These are phyloP conservation scores for Sporopachydermia cereana DNA, from an alignment of 1,139 yeast genomes.

Conservation along the genomic window DNA sequence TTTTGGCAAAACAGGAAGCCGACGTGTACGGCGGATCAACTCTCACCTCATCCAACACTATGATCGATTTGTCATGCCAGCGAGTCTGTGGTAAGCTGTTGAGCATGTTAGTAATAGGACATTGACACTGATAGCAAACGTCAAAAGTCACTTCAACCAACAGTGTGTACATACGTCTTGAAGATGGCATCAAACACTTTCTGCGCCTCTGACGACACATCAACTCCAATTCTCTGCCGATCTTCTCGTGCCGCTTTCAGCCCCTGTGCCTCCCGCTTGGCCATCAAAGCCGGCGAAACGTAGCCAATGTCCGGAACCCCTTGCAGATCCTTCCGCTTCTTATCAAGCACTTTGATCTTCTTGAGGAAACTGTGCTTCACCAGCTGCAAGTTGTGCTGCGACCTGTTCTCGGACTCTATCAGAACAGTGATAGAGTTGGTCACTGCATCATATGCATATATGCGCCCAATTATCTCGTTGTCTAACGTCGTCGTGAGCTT, in stretches of 20 bases:
- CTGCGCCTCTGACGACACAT: constrained; percentile 36
- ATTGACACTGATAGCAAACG: background rate
- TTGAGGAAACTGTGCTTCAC: constrained; percentile 51
- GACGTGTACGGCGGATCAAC: constrained; percentile 39
- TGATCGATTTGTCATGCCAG: constrained; percentile 36
- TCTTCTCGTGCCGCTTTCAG: constrained; percentile 11
- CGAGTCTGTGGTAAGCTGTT: constrained; percentile 28
- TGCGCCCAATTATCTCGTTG: constrained; percentile 43
- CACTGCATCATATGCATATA: constrained; percentile 45
- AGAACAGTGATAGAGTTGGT: constrained; percentile 28
- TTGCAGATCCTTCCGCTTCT: constrained; percentile 15
- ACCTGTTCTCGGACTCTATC: constrained; percentile 16
- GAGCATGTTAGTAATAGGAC: background rate
- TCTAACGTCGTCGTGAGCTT: constrained; percentile 50
- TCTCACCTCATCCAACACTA: constrained; percentile 40
- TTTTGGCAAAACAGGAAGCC: constrained; percentile 25
- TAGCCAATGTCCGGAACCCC: constrained; percentile 20
- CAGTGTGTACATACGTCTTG: constrained; percentile 30
- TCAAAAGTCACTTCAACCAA: too few species aligned
- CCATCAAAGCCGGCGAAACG: constrained; percentile 18
- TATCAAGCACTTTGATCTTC: constrained; percentile 35
- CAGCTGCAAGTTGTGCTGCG: constrained; percentile 33
- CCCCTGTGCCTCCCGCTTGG: constrained; percentile 16
- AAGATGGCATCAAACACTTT: constrained; percentile 37
- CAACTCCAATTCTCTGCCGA: constrained; percentile 24